These are phyloP conservation scores for Phoenix dactylifera DNA, from an alignment of 176 grass and related monocot genomes.

Conservation along the genomic window DNA sequence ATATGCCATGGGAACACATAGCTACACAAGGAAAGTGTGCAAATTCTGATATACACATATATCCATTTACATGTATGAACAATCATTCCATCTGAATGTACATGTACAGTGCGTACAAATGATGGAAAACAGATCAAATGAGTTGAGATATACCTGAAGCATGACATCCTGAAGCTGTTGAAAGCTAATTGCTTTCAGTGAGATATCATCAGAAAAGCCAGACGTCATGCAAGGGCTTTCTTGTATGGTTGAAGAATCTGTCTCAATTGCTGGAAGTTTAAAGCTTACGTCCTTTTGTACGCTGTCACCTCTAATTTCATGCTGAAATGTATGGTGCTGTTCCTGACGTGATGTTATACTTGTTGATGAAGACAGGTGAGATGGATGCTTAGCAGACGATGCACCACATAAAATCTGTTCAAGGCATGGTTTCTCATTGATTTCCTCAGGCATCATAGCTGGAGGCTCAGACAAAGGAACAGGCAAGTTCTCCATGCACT, in stretches of 20 bases:
- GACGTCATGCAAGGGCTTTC: neutral
- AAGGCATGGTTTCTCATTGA: constrained; percentile 38
- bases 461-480: constrained; percentile 15
- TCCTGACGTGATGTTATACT: constrained; percentile 3
- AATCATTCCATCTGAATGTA: no score
- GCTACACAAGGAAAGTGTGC: no score
- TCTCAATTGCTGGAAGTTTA: constrained; percentile 6
- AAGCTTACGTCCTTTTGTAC: constrained; percentile 1
- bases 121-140: no score
- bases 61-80: no score
- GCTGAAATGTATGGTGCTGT: neutral
- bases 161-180: constrained; percentile 48
- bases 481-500: neutral
- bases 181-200: constrained; percentile 29
- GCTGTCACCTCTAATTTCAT: neutral
- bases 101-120: no score
- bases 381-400: constrained; percentile 6
- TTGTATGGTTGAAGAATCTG: neutral
- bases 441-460: constrained; percentile 29
- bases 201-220: constrained; percentile 10
- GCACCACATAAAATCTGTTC: constrained; percentile 25
- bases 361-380: neutral
- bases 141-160: constrained; percentile 30
- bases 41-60: no score
- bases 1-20: no score